Evolutionary conservation across 2,329 filamentous ascomycete species (phyloP).

Genomic region (Xylariaceae sp.): DNA sequence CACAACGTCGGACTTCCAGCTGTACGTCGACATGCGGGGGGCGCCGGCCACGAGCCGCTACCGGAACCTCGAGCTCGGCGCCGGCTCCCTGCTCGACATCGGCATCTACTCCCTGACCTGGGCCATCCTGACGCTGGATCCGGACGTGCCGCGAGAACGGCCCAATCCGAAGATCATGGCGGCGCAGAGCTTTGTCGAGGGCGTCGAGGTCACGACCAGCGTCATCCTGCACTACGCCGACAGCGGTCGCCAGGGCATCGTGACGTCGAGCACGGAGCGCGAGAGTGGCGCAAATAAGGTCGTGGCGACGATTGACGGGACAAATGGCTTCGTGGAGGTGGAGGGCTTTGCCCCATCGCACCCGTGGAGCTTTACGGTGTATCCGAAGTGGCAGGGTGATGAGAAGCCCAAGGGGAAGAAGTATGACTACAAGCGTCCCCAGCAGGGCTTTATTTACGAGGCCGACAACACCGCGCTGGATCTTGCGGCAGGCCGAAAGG

Average conservation of each 20-base stretch:
- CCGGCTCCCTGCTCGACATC: constrained; percentile 38
- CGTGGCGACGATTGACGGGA: constrained; percentile 39
- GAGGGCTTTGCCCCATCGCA: constrained; percentile 29
- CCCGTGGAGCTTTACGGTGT: constrained; percentile 32
- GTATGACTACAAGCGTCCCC: constrained; percentile 32
- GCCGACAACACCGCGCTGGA: constrained; percentile 39
- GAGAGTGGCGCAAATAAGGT: constrained; percentile 14
- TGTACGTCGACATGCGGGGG: constrained; percentile 31
- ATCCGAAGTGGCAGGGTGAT: constrained; percentile 22
- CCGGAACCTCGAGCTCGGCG: constrained; percentile 35
- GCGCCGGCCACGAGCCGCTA: constrained; percentile 28
- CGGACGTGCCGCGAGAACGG: constrained; percentile 20
- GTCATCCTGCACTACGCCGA: constrained; percentile 35
- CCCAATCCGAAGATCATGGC: constrained; percentile 31
- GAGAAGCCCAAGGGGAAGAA: constrained; percentile 24
- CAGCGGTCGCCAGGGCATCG: constrained; percentile 36
- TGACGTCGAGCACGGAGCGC: constrained; percentile 33
- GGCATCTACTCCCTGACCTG: constrained; percentile 41
- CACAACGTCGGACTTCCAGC: constrained; percentile 35
- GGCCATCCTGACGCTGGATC: constrained; percentile 32
- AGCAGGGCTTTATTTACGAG: constrained; percentile 40
- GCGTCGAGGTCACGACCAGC: constrained; percentile 31
- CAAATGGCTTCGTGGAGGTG: constrained; percentile 32
- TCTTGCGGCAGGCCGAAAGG: constrained; percentile 30
- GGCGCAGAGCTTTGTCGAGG: constrained; percentile 30